Base-by-base conservation (phyloP, 371 early-diverging fungal genomes). In the Entomophthora muscae region DNA sequence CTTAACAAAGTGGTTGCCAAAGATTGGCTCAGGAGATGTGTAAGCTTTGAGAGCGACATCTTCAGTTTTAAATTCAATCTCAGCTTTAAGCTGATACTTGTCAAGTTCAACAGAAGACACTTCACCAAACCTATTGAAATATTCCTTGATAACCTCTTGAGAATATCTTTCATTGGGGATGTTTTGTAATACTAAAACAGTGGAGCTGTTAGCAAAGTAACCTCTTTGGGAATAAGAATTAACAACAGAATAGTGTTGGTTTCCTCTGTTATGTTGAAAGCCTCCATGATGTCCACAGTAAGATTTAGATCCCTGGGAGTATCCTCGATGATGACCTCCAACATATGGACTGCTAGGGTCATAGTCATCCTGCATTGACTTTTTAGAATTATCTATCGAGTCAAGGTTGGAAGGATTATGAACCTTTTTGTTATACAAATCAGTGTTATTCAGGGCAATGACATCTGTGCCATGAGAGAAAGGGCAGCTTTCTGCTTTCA, bases 1-100 rank as follows among this genome's bases (percentile, higher is more conserved):
- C 66, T 87, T 88, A 55, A 92, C 90, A 69, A 92, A 92, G 17
- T 91, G 83, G 70, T 92, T 91, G 51, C 78, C 85, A 68, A 91
- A 92, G 29, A 90, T 83, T 22, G 83, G 78, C 28, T 88, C 89
- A 1, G 93, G 89, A 13, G 82, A 84, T 33, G 72, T 74, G 63
- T 86, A 81, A 1, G 90, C 90, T 12, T 78, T 80, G 24, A 69
- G 73, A 13, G 91, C 93, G 67, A 88, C 90, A 5, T 73, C 71
- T 31, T 73, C 71, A 0, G 69, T 70, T 56, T 75, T 69, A 64
- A 81, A 90, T 66, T 84, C 79, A 54, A 90, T 70, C n/a, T 82
- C 65, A 0, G 89, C 89, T 33, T 77, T 75, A 23, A 72, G 73
- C 17, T 63, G 57, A 22, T 69, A 64, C 24, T 75, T 76, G 28